phyloP scores from a whole-genome alignment of 805 yeast species.

The Spathaspora arborariae region DNA sequence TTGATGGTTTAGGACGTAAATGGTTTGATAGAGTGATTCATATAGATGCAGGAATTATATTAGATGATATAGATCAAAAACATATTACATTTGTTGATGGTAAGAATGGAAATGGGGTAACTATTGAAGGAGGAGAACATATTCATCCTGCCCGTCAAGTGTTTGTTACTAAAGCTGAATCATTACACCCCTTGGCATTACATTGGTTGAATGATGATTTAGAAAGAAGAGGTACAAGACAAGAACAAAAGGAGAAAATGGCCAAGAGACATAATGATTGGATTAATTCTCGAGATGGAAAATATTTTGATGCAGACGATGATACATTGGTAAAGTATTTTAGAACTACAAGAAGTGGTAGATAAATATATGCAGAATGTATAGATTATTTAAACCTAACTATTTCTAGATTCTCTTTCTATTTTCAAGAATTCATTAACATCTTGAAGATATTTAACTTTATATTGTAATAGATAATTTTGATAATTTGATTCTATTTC shows the following conservation, averaged over 20 bases:
- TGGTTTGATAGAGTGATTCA: constrained; percentile 91
- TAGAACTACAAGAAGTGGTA: constrained; percentile 42
- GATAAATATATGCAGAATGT: constrained; percentile 1
- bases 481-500: constrained; percentile 23
- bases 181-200: constrained; percentile 71
- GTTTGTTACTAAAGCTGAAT: constrained; percentile 41
- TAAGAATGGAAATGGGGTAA: constrained; percentile 11
- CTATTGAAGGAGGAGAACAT: constrained; percentile 6
- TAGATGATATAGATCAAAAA: constrained; percentile 31
- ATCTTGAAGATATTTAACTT: constrained; percentile 19
- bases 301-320: constrained; percentile 42
- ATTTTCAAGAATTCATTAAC: constrained; percentile 26
- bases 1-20: constrained; percentile 77
- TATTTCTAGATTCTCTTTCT: constrained; percentile 22
- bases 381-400: background rate
- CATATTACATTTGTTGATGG: constrained; percentile 21
- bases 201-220: constrained; percentile 60
- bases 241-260: constrained; percentile 37
- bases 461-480: constrained; percentile 27
- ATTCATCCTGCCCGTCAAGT: constrained; percentile 21
- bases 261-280: constrained; percentile 52
- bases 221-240: constrained; percentile 51
- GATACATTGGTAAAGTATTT: constrained; percentile 47
- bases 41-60: constrained; percentile 60
- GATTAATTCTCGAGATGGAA: constrained; percentile 40